phyloP scores from a whole-genome alignment of 2,329 filamentous ascomycete genomes.

The Curvularia verruculosa region DNA sequence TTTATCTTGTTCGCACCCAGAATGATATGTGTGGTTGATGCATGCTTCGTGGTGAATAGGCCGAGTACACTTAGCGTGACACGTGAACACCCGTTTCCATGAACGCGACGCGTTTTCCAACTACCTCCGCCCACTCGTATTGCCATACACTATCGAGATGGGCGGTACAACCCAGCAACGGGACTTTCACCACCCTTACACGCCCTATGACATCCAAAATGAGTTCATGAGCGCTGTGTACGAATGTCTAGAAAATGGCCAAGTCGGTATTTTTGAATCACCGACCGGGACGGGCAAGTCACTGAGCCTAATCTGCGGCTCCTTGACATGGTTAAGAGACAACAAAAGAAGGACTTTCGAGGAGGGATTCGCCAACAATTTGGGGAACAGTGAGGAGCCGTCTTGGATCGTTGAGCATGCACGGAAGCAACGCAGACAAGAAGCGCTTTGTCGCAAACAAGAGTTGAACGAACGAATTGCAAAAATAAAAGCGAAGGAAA shows the following conservation, averaged over 20 bases:
- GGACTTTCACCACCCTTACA: constrained; percentile 85
- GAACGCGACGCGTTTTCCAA: constrained; percentile 10
- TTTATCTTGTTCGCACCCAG: neutral
- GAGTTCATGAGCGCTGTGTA: constrained; percentile 89
- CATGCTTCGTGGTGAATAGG: neutral
- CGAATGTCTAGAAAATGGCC: constrained; percentile 75
- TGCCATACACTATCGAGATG: constrained; percentile 21
- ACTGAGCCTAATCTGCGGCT: constrained; percentile 85
- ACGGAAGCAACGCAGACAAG: constrained; percentile 69
- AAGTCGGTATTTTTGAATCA: constrained; percentile 88
- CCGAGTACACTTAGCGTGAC: constrained; percentile 1
- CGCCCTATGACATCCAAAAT: constrained; percentile 84
- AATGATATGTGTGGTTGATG: neutral
- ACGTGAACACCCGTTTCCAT: constrained; percentile 19
- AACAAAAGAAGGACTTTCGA: constrained; percentile 70
- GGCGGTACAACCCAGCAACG: constrained; percentile 18
- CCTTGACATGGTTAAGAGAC: constrained; percentile 87
- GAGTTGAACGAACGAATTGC: constrained; percentile 76
- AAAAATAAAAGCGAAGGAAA: constrained; percentile 65
- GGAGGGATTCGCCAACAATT: constrained; percentile 56
- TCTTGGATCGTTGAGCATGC: constrained; percentile 85
- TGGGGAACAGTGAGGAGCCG: constrained; percentile 70
- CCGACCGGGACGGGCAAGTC: constrained; percentile 96
- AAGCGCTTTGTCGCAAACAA: constrained; percentile 69
- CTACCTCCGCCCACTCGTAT: neutral